Conservation (phyloP, 352 stramenopile species). For the Phytopythium oedochilum region DNA sequence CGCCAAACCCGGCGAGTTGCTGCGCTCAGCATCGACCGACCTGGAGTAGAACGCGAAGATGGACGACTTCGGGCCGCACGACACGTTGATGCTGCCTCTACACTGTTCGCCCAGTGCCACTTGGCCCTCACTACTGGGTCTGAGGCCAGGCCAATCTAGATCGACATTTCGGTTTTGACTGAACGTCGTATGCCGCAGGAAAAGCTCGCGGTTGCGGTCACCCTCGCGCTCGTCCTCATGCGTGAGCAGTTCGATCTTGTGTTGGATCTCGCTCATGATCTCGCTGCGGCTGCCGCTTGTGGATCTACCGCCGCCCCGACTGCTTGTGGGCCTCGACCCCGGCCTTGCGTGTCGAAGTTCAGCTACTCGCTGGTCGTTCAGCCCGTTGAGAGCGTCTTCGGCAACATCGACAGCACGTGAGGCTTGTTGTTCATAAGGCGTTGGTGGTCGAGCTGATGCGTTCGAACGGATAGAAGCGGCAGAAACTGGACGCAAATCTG, state of each 20-base stretch:
- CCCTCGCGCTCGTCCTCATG: constrained; percentile 29
- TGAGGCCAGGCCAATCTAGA: too few species aligned
- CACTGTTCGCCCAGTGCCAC: too few species aligned
- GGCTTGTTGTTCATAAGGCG: neutral
- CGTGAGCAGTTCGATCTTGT: constrained; percentile 36
- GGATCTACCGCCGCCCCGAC: neutral
- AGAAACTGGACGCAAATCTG: neutral
- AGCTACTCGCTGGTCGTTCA: neutral
- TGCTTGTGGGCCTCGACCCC: neutral
- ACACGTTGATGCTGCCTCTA: neutral
- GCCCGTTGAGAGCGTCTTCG: neutral
- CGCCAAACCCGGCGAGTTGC: neutral
- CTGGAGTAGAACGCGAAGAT: neutral
- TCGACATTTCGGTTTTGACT: neutral
- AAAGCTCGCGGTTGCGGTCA: constrained; percentile 28
- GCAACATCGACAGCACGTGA: neutral
- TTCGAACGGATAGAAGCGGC: neutral
- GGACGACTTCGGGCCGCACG: neutral
- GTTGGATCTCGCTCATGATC: constrained; percentile 45
- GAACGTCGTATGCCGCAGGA: constrained; percentile 36
- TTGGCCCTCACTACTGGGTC: too few species aligned
- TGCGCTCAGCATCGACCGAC: neutral
- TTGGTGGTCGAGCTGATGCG: neutral
- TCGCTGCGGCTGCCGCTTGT: constrained; percentile 7
- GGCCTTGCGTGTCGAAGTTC: neutral